Base-by-base conservation (phyloP, 2,329 filamentous ascomycete species). In the Arthrobotrys iridis region DNA sequence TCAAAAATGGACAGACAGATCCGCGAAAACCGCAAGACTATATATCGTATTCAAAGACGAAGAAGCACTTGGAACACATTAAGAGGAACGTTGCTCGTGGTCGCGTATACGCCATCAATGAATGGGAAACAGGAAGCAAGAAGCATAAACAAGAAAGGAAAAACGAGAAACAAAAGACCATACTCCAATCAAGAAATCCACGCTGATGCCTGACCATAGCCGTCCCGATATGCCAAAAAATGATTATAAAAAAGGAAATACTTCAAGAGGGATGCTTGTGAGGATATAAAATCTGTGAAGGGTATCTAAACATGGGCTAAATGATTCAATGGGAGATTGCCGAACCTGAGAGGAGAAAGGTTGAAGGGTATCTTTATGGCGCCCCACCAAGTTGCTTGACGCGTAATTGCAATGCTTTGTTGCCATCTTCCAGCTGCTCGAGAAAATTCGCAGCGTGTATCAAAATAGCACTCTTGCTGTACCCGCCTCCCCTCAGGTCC, bases 391-490 rank as follows among this genome's bases (percentile, higher is more conserved):
- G 79, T 41, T 84, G 81, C n/a, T 83, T 83, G 48, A 90, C 81
- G 81, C 87, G 86, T n/a, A 81, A 81, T 67, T 84, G 83, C 62
- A 93, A 81, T 24, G 83, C 81, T 66, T 88, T 84, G 80, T 96
- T 96, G 3, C 89, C 91, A 40, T 85, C 83, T 10, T 93, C 82
- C 18, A 96, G 81, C 13, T 90, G 87, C 77, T 93, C 88, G n/a
- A 96, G 83, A 85, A 91, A 96, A 77, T 92, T 89, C 11, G 89
- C 91, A 2, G 91, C 87, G 82, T 93, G 90, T 15, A 87, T 86
- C 40, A 97, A 85, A 81, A 93, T 90, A 5, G 88, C 89, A 80
- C 91, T 93, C 83, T 96, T 96, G 83, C 92, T 95, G 78, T 93
- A 89, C 0, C 91, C 90, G 6, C 91, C 90, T 24, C 88, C 89